Base-by-base conservation (phyloP, 2,329 filamentous ascomycete genomes). In the Claviceps sp. region DNA sequence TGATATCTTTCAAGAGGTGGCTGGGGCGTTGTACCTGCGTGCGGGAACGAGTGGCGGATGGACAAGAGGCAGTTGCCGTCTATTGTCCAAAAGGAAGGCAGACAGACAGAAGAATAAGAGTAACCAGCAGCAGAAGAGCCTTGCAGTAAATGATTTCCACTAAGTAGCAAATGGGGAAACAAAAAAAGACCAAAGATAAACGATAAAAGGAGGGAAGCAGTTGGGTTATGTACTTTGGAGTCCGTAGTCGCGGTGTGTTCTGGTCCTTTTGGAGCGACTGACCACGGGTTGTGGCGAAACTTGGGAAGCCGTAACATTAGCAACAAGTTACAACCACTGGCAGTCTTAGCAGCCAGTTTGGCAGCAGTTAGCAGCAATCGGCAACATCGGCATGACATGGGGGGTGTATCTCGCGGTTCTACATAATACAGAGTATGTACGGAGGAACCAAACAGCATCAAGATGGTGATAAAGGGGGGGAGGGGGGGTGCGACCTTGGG, bases 171-270 rank as follows among this genome's bases (percentile, higher is more conserved):
- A 26, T 40, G 40, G 40, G 48, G 30, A 34, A 34, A 11, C 30
- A 34, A 11, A 34, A 30, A 34, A 4, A 34, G 30, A 11, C 30
- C 10, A 11, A 11, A 34, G 30, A 34, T 34, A 11, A 34, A 48
- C 34, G 48, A 34, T 34, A 11, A 34, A 48, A 40, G 48, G 48
- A 45, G 50, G 52, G 52, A 48, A 22, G 48, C 44, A 48, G 45
- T 45, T 41, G 41, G 52, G 19, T 53, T 53, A 53, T 53, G 52
- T 53, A 53, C 24, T n/a, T 24, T 45, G 16, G 10, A n/a, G 43
- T 45, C 22, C 22, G 38, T 50, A n/a, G 24, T 49, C 16, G 48
- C 40, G 52, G 52, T 22, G 38, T 48, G 52, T 39, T 47, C 3
- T 22, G 22, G 22, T 22, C 22, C 22, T 22, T 22, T 47, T 44